Evolutionary conservation across 2,329 filamentous ascomycete genomes (phyloP).

Genomic region (Mycosphaerella sp.): DNA sequence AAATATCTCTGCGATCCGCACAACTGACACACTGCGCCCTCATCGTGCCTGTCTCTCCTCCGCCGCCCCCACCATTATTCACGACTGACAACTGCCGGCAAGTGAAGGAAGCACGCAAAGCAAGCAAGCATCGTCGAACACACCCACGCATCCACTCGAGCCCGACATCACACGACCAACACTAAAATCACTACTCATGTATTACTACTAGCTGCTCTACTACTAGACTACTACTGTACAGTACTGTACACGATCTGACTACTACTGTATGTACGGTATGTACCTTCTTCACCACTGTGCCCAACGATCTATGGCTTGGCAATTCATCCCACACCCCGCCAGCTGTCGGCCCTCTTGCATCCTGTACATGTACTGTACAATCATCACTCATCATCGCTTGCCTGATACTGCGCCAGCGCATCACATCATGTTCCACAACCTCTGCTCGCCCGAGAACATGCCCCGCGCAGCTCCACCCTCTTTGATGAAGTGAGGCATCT

Average conservation of each 20-base stretch:
- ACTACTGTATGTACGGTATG: no score
- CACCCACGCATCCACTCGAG: not conserved
- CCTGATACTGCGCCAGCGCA: slow-evolving; percentile 6
- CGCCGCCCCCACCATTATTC: not conserved
- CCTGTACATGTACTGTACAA: not conserved
- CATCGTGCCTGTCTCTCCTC: not conserved
- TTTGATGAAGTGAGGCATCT: slow-evolving; percentile 1
- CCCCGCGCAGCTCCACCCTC: slow-evolving; percentile 8
- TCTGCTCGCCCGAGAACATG: not conserved
- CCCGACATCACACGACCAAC: not conserved
- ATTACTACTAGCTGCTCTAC: no score
- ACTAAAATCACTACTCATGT: not conserved
- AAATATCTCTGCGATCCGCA: not conserved
- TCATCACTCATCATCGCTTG: not conserved
- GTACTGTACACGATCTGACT: no score
- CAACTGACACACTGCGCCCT: not conserved
- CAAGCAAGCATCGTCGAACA: not conserved
- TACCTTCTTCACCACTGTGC: no score
- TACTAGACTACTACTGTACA: no score
- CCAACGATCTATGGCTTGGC: slow-evolving; percentile 6
- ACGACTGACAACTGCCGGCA: not conserved
- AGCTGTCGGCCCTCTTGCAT: not conserved
- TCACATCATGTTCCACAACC: slow-evolving; percentile 5
- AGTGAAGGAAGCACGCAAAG: not conserved
- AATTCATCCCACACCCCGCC: not conserved